Conservation (phyloP, 208 protist genomes). For the Crithidia brevicula region DNA sequence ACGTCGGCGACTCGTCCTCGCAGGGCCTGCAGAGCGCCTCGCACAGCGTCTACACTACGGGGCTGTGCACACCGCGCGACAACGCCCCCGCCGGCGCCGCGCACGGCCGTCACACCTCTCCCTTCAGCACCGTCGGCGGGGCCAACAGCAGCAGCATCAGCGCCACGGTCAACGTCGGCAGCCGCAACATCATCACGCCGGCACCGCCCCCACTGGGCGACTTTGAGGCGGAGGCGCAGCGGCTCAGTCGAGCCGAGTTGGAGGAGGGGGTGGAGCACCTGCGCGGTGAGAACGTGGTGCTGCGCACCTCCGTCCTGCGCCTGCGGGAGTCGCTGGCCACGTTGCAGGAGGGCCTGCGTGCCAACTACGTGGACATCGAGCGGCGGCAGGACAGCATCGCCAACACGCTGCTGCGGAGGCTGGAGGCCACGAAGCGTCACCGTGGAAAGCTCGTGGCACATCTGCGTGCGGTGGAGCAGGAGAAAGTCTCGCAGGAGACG, state of each 20-base stretch:
- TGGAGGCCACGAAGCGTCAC: constrained; percentile 51
- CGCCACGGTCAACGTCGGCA: not conserved
- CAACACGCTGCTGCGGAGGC: constrained; percentile 70
- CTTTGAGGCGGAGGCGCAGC: constrained; percentile 52
- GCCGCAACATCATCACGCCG: not conserved
- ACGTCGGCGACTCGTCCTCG: constrained; percentile 29
- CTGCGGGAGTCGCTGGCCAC: constrained; percentile 43
- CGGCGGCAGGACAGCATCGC: constrained; percentile 75
- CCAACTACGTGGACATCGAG: constrained; percentile 60
- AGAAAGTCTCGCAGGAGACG: constrained; percentile 50
- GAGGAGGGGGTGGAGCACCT: constrained; percentile 48
- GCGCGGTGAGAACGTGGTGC: constrained; percentile 48
- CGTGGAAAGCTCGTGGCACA: constrained; percentile 46
- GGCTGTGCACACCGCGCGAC: constrained; percentile 39
- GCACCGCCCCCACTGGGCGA: constrained; percentile 35
- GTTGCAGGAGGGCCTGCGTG: constrained; percentile 59
- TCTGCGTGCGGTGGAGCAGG: constrained; percentile 45
- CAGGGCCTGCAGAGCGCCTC: constrained; percentile 27
- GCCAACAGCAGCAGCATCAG: not conserved
- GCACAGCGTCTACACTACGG: constrained; percentile 41
- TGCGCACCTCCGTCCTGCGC: constrained; percentile 49
- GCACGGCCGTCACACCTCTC: constrained; percentile 5
- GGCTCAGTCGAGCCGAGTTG: constrained; percentile 46
- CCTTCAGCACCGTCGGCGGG: not conserved
- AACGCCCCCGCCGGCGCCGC: not conserved